Conservation (phyloP, 345 rosid genomes). For the Melastoma malabathricum region DNA sequence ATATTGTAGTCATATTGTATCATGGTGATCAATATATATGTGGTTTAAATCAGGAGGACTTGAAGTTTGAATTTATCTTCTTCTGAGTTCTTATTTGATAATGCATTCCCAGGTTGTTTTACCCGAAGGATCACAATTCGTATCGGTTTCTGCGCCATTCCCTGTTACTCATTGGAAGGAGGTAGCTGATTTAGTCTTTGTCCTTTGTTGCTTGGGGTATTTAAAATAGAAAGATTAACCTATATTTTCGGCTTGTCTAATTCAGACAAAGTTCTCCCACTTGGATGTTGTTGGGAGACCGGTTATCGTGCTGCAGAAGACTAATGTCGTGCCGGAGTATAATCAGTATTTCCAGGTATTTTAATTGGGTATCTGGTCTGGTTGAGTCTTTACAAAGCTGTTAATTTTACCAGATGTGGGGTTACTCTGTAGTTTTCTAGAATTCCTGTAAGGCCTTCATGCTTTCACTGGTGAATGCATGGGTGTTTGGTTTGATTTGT, state of each 20-base stretch:
- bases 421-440: too few species aligned
- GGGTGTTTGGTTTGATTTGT: too few species aligned
- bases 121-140: slow-evolving; percentile 72
- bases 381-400: too few species aligned
- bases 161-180: slow-evolving; percentile 56
- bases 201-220: slow-evolving; percentile 4
- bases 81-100: slow-evolving; percentile 6
- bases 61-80: neutral
- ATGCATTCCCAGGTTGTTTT: slow-evolving; percentile 56
- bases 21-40: too few species aligned
- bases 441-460: too few species aligned
- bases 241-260: neutral
- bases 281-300: slow-evolving; percentile 88
- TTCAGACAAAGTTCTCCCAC: slow-evolving; percentile 76
- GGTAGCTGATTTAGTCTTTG: slow-evolving; percentile 27
- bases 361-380: too few species aligned
- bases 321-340: slow-evolving; percentile 79
- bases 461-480: too few species aligned
- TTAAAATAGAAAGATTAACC: neutral
- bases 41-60: too few species aligned
- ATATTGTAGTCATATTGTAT: too few species aligned
- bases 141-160: slow-evolving; percentile 65
- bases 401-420: too few species aligned
- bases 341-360: slow-evolving; percentile 83
- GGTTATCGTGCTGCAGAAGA: slow-evolving; percentile 63